phyloP scores from a whole-genome alignment of 768 basidiomycete genomes.

The Trametes coccinea region DNA sequence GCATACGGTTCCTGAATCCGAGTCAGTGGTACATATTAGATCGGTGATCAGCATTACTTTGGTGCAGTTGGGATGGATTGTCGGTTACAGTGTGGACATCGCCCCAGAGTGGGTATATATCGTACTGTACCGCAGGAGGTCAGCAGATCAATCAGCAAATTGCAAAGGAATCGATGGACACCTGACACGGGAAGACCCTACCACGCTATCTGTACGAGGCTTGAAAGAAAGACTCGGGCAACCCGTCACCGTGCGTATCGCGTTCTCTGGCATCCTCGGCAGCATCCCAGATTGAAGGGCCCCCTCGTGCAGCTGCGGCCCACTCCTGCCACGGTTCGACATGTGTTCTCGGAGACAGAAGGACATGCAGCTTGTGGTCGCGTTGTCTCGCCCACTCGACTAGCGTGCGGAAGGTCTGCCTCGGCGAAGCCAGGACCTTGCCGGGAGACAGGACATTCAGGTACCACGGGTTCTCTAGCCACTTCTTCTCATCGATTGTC shows the following conservation, averaged over 20 bases:
- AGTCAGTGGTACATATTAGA: too few species aligned
- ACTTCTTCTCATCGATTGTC: slow-evolving; percentile 26
- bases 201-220: background rate
- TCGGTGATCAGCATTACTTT: too few species aligned
- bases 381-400: slow-evolving; percentile 12
- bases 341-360: slow-evolving; percentile 20
- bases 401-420: slow-evolving; percentile 20
- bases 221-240: slow-evolving; percentile 21
- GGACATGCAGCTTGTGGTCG: slow-evolving; percentile 23
- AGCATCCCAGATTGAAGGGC: slow-evolving; percentile 23
- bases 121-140: too few species aligned
- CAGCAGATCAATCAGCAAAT: too few species aligned
- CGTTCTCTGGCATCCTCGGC: slow-evolving; percentile 13
- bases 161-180: too few species aligned
- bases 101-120: too few species aligned
- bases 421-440: slow-evolving; percentile 13
- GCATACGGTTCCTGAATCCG: too few species aligned
- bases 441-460: slow-evolving; percentile 14
- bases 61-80: too few species aligned
- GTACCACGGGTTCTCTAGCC: slow-evolving; percentile 26
- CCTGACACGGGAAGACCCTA: background rate
- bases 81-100: too few species aligned
- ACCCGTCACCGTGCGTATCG: slow-evolving; percentile 14
- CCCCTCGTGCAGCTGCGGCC: slow-evolving; percentile 22
- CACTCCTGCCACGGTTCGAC: slow-evolving; percentile 21